Base-by-base conservation (phyloP, 2,329 filamentous ascomycete species). In the Fusarium mundagurra region DNA sequence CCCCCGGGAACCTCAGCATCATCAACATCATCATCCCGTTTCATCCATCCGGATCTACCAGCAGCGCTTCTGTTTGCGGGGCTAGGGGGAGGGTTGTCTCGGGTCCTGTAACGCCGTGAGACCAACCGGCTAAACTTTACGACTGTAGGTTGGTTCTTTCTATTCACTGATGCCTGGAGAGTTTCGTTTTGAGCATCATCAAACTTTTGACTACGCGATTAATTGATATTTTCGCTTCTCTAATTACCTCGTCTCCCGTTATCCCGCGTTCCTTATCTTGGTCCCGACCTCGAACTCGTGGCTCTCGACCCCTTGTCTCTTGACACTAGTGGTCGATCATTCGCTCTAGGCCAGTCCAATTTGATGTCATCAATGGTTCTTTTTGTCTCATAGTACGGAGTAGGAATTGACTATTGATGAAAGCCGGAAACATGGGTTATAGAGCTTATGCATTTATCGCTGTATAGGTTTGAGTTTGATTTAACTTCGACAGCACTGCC, bases 281-380 rank as follows among this genome's bases (percentile, higher is more conserved):
- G 75, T 63, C 73, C 75, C 66, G 67, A 73, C 69, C 69, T 57
- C 63, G 57, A 57, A 50, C 22, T 66, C 60, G 61, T 64, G 68
- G 72, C 72, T 72, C 71, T 77, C 58, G 65, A 48, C 58, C 69
- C 70, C 69, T 64, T 69, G 64, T 53, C 66, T 14, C 65, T 72
- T 68, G 57, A 64, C 72, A 64, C 67, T 77, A 77, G 67, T 69
- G 64, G 76, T 63, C 62, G 72, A 77, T 77, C 74, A 71, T 64
- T 72, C 50, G 64, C 54, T 67, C 61, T 63, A 57, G 68, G 24
- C 71, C 57, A 69, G 57, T 39, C 67, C 39, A 61, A 45, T 33
- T 74, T 41, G 54, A 68, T 57, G 53, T 55, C 53, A 71, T 65
- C 60, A 50, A 54, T 48, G 41, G 45, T 47, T 47, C 33, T 36